A percentile compares a stretch with the other conserved stretches of the same genome.
Conservation (phyloP, 164 flowering plant species). For the Liriodendron chinense region DNA sequence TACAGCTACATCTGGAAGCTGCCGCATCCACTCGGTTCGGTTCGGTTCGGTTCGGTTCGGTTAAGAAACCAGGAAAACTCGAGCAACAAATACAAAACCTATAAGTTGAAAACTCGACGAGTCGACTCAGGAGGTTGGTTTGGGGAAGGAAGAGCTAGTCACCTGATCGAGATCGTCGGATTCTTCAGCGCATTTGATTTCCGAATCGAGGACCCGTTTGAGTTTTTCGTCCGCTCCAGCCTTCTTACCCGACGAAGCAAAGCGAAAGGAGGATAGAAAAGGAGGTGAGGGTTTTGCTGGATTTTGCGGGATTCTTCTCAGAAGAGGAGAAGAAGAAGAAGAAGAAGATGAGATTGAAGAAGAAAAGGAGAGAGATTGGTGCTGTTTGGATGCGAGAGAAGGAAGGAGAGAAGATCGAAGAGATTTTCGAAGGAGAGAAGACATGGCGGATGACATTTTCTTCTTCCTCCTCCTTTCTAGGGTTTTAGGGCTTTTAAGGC, state of each 20-base stretch:
- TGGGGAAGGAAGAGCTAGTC: neutral
- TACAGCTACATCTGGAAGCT: neutral
- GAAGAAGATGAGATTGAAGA: slow-evolving; percentile 5
- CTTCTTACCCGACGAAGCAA: slow-evolving; percentile 9
- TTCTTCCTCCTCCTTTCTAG: neutral
- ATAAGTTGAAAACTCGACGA: too few species aligned
- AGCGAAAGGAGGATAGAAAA: slow-evolving; percentile 9
- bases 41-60: neutral
- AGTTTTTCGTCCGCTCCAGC: slow-evolving; percentile 14
- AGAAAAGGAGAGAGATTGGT: neutral
- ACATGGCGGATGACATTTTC: slow-evolving; percentile 10
- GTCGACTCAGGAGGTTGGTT: neutral
- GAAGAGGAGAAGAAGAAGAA: slow-evolving; percentile 9
- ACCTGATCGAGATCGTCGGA: slow-evolving; percentile 15
- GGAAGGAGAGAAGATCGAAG: slow-evolving; percentile 3
- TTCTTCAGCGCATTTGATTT: slow-evolving; percentile 16
- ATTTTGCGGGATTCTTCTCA: neutral
- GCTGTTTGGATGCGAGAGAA: neutral
- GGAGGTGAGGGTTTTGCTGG: neutral
- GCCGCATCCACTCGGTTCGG: neutral
- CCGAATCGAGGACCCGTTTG: slow-evolving; percentile 18
- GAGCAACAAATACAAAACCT: neutral
- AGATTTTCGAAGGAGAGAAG: slow-evolving; percentile 13
- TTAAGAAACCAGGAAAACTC: neutral
- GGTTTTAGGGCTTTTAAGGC: neutral